Evolutionary conservation across 768 basidiomycete genomes (phyloP), one percentile per base, ranked within the genome.

Genomic region (Vishniacozyma victoriae): DNA sequence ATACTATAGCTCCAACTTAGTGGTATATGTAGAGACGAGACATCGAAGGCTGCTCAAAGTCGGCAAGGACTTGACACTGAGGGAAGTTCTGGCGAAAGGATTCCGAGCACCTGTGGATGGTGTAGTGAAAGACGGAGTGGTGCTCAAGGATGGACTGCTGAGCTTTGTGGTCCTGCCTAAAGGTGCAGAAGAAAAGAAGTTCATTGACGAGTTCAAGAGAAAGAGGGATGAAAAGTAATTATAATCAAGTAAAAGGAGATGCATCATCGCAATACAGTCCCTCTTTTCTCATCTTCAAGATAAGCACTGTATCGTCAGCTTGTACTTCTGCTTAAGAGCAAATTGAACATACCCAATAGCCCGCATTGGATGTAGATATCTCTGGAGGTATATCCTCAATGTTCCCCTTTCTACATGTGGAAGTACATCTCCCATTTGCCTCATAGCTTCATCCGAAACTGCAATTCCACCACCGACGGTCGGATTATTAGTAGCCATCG

Each of bases 121-220:
- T 79, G 35, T 40, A 7, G 41, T 26, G 33, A 52, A 60, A 53
- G 92, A 97, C 66, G 91, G 93, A 1, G 68, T 96, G 43, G 87
- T 89, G 64, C 63, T 96, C 38, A 84, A 56, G 44, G 72, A 73
- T 46, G 72, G 72, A 11, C 40, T 72, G 50, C 31, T 73, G 54
- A 71, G 69, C 53, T 72, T 73, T 41, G 59, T 73, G 20, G 72
- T 73, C 15, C 38, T 73, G 7, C 52, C 62, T n/a, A 70, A 71
- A 45, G 71, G 72, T 4, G 47, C 48, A 15, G 51, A 55, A 35
- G 72, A 96, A 71, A 77, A 78, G 67, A 80, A 79, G 54, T 97
- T 91, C 91, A 80, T 95, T 26, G 82, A 85, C 19, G 84, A 87
- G 44, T 92, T 81, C 78, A 96, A 96, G 75, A 25, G 40, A 35